Base-by-base conservation (phyloP, 306 rosid genomes). In the Casuarina equisetifolia region DNA sequence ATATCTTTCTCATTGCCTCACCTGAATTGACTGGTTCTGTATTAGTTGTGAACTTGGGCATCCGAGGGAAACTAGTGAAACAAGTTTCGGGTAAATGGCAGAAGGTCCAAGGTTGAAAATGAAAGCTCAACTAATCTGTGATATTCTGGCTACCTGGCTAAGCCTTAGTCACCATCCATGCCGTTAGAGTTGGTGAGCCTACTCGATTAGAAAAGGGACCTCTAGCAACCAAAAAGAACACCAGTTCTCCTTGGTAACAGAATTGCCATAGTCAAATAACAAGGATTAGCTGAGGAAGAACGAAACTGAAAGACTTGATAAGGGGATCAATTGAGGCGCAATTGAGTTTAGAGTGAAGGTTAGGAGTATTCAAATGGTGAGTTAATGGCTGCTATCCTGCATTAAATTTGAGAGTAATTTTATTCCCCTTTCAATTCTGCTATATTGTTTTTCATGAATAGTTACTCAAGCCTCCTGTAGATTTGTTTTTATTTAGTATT, bases 51-150 rank as follows among this genome's bases (percentile, higher is more conserved):
- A 25, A 25, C 32, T 25, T 25, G 32, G 1, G 32, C 32, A 25
- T 25, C 32, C 32, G 32, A 25, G 32, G 32, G 32, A 17, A 52
- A 25, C 9, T 35, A 52, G 20, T 20, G 55, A 32, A 69, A 75
- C 72, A 39, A 69, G 59, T 69, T 49, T 13, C 9, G 20, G 76
- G 67, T 3, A 40, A 39, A 36, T 39, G 48, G 46, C 13, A 4
- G 3, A 72, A 76, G 46, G n/a, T 72, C 55, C 9, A 66, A 39
- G 72, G 43, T 77, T 72, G 81, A 82, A 77, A 53, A 10, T 17
- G 40, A 5, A 49, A 39, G 12, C 64, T 13, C 3, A 75, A 17
- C 57, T 32, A 75, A 35, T 46, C 70, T 51, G n/a, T 17, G 35
- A 35, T 61, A 57, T 75, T 62, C 32, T 46, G n/a, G 20, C 8